phyloP scores from a whole-genome alignment of 2,329 filamentous ascomycete genomes.

The Penicillium sclerotigenum region DNA sequence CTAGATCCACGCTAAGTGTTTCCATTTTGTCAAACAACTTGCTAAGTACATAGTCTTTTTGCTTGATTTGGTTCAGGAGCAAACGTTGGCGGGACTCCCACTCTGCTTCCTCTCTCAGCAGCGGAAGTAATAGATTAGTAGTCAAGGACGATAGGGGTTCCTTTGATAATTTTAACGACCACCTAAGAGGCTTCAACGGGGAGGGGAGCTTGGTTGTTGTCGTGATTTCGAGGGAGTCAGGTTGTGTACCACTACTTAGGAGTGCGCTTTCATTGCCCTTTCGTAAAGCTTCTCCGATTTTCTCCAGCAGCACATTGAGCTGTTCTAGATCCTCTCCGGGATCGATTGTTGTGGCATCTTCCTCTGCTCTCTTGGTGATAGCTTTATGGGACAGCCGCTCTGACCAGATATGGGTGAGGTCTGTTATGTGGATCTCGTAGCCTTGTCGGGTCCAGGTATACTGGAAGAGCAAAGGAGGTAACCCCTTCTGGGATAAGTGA shows the following conservation, averaged over 20 bases:
- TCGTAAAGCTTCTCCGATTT: constrained; percentile 50
- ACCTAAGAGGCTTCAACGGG: constrained; percentile 53
- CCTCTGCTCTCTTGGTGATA: constrained; percentile 50
- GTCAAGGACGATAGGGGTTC: constrained; percentile 44
- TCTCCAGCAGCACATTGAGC: constrained; percentile 54
- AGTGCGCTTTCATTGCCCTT: constrained; percentile 32
- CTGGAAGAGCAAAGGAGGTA: constrained; percentile 41
- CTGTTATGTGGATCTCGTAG: constrained; percentile 56
- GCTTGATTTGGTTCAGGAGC: constrained; percentile 50
- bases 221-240: constrained; percentile 44
- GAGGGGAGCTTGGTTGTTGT: constrained; percentile 52
- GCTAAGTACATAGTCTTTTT: constrained; percentile 59
- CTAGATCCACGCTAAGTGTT: constrained; percentile 53
- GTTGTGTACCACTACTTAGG: constrained; percentile 28
- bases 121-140: constrained; percentile 51
- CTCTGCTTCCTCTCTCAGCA: constrained; percentile 49
- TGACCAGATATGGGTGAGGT: constrained; percentile 58
- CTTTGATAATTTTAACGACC: constrained; percentile 50
- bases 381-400: constrained; percentile 47
- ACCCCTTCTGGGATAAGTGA: constrained; percentile 20
- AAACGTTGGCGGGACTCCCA: constrained; percentile 48
- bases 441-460: constrained; percentile 35
- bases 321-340: constrained; percentile 57
- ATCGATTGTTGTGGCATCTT: constrained; percentile 56
- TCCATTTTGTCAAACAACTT: constrained; percentile 60